Conservation (phyloP, 1,284 basidiomycete species). For the Naganishia albida region DNA sequence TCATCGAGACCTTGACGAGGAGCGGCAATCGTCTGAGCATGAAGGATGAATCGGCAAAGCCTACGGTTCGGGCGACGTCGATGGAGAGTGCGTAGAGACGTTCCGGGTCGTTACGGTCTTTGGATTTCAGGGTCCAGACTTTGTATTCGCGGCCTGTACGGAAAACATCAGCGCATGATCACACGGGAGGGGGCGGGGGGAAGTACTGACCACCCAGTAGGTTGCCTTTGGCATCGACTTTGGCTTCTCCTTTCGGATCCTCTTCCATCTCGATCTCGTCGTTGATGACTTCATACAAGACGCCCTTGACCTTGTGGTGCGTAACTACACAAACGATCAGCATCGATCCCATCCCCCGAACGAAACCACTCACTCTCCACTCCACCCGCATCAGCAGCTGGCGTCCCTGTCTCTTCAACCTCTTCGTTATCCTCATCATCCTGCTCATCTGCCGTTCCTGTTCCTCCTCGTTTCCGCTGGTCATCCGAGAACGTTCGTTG, state of each 20-base stretch:
- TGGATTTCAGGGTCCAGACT: slow-evolving; percentile 79
- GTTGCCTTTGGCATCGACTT: slow-evolving; percentile 82
- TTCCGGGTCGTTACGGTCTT: slow-evolving; percentile 72
- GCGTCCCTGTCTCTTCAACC: not conserved
- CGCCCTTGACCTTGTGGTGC: slow-evolving; percentile 71
- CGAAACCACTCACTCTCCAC: slow-evolving; percentile 3
- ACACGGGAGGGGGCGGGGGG: not conserved
- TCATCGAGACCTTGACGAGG: slow-evolving; percentile 84
- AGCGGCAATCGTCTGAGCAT: slow-evolving; percentile 90
- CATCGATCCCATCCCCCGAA: not conserved
- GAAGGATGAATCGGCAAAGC: slow-evolving; percentile 93
- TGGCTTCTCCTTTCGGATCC: slow-evolving; percentile 84
- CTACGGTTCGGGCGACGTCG: slow-evolving; percentile 91
- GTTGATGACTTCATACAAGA: slow-evolving; percentile 74
- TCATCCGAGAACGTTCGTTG: slow-evolving; percentile 3
- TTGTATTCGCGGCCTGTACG: slow-evolving; percentile 82
- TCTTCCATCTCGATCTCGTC: slow-evolving; percentile 85
- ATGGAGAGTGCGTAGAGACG: slow-evolving; percentile 93
- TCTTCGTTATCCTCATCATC: slow-evolving; percentile 3
- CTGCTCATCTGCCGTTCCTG: slow-evolving; percentile 1
- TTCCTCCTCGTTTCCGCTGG: slow-evolving; percentile 6
- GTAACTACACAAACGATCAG: slow-evolving; percentile 54
- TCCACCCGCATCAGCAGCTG: not conserved
- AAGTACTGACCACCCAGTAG: slow-evolving; percentile 78
- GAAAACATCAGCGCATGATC: slow-evolving; percentile 25